Conservation (phyloP, 768 basidiomycete genomes). For the Amanita rimosa region DNA sequence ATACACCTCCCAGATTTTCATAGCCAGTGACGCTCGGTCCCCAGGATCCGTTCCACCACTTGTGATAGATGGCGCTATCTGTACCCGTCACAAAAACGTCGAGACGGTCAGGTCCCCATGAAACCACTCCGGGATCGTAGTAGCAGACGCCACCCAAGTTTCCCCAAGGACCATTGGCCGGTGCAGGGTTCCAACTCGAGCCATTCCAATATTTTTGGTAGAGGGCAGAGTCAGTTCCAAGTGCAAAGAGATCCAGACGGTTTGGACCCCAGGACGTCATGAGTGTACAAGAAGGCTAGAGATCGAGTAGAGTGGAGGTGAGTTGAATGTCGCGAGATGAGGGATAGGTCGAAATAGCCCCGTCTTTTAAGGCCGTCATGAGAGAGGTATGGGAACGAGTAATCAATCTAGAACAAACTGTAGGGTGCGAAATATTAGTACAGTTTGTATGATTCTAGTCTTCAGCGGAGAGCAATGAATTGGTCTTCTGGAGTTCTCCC, state of each 20-base stretch:
- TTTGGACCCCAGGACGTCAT: too few relatives aligned
- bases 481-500: too few relatives aligned
- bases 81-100: slow-evolving; percentile 10
- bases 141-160: not conserved
- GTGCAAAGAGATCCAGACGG: slow-evolving; percentile 4
- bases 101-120: slow-evolving; percentile 8
- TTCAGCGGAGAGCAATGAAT: too few relatives aligned
- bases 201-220: slow-evolving; percentile 10
- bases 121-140: slow-evolving; percentile 6
- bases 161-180: not conserved
- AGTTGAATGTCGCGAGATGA: too few relatives aligned
- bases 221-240: slow-evolving; percentile 10
- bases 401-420: too few relatives aligned
- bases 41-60: slow-evolving; percentile 10
- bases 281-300: too few relatives aligned
- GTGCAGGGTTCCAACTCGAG: not conserved
- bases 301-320: too few relatives aligned
- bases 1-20: slow-evolving; percentile 7
- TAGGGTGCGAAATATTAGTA: too few relatives aligned
- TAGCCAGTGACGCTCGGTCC: not conserved
- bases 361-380: too few relatives aligned
- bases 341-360: too few relatives aligned
- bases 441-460: too few relatives aligned
- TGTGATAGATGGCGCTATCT: slow-evolving; percentile 8
- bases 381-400: too few relatives aligned